A percentile compares a stretch with the other conserved stretches of the same genome.
phyloP scores from a whole-genome alignment of 257 asterid species.

The Forsythia viridissima region DNA sequence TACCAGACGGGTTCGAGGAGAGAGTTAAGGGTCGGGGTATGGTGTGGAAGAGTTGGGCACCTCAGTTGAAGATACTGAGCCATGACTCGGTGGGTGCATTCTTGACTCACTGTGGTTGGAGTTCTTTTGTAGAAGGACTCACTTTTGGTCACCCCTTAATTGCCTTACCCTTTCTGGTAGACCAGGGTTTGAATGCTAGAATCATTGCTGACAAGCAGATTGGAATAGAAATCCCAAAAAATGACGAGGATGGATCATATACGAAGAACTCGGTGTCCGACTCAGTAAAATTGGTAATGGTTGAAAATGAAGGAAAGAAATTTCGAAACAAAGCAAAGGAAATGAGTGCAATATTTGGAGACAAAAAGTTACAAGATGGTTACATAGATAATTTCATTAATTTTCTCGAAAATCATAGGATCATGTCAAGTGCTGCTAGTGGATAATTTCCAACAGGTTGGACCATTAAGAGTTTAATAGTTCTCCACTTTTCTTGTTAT shows the following conservation, averaged over 20 bases:
- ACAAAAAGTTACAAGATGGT: slow-evolving; percentile 14
- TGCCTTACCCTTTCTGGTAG: slow-evolving; percentile 34
- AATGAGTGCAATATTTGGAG: slow-evolving; percentile 18
- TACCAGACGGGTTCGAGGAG: slow-evolving; percentile 39
- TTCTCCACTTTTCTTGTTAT: neutral
- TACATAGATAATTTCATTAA: slow-evolving; percentile 23
- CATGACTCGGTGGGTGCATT: slow-evolving; percentile 49
- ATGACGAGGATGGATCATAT: slow-evolving; percentile 34
- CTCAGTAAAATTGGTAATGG: slow-evolving; percentile 30
- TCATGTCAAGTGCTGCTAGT: neutral
- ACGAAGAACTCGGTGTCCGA: slow-evolving; percentile 34
- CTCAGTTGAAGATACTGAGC: slow-evolving; percentile 44
- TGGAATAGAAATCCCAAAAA: slow-evolving; percentile 3
- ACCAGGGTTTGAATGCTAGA: slow-evolving; percentile 23
- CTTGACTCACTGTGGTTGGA: slow-evolving; percentile 49
- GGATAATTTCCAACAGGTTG: neutral
- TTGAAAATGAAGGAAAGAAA: slow-evolving; percentile 17
- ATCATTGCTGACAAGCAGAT: neutral
- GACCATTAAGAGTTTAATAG: neutral
- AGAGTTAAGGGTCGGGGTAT: slow-evolving; percentile 36
- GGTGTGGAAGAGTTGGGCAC: slow-evolving; percentile 55
- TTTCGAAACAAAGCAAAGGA: slow-evolving; percentile 27
- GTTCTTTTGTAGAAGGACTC: slow-evolving; percentile 44
- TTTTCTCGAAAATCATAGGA: slow-evolving; percentile 8
- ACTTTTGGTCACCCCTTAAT: slow-evolving; percentile 34